phyloP scores from a whole-genome alignment of 495 filamentous ascomycete genomes.

The Lepraria neglecta region DNA sequence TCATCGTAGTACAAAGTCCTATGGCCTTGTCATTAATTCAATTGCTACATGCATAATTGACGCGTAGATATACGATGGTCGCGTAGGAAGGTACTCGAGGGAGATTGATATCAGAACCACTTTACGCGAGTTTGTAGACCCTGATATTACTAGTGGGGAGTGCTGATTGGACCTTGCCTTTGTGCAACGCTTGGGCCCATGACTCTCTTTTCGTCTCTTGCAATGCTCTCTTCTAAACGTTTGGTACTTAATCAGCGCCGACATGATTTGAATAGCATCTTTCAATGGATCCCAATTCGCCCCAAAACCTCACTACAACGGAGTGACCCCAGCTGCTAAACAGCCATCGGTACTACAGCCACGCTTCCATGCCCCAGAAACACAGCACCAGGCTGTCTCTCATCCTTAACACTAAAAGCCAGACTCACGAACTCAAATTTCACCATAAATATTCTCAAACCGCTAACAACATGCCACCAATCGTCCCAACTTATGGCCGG shows the following conservation, averaged over 20 bases:
- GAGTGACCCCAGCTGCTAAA: no score
- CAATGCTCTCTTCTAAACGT: neutral
- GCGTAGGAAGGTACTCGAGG: neutral
- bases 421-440: neutral
- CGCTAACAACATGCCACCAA: neutral
- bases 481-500: neutral
- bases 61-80: neutral
- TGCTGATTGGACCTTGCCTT: neutral
- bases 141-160: neutral
- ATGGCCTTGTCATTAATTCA: no score
- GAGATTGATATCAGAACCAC: neutral
- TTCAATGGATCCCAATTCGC: no score
- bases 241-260: no score
- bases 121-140: neutral
- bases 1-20: no score
- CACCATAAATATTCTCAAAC: neutral
- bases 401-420: neutral
- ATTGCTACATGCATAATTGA: neutral
- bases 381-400: no score
- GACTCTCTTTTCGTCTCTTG: neutral
- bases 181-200: neutral
- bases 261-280: no score
- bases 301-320: no score
- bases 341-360: no score
- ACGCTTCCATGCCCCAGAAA: no score